Conservation (phyloP, 192 early-diverging fungal species). For the Pecoramyces ruminantium region DNA sequence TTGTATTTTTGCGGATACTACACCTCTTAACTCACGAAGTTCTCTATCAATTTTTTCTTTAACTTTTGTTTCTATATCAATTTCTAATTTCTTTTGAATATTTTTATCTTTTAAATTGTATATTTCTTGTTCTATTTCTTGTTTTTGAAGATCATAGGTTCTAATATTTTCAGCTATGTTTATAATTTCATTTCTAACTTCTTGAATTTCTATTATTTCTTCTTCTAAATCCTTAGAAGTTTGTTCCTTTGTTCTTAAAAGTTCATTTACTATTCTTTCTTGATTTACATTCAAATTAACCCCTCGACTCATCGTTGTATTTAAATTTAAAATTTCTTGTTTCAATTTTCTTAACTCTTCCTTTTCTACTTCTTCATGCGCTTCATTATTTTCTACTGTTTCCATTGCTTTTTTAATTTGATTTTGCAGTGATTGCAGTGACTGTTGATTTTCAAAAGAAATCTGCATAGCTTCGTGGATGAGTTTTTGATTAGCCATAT, state of each 20-base stretch:
- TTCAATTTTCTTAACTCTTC: slow-evolving; percentile 29
- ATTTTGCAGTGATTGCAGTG: slow-evolving; percentile 17
- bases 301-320: slow-evolving; percentile 30
- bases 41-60: slow-evolving; percentile 42
- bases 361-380: slow-evolving; percentile 25
- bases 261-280: slow-evolving; percentile 32
- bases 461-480: background rate
- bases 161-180: slow-evolving; percentile 31
- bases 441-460: slow-evolving; percentile 13
- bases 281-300: slow-evolving; percentile 34
- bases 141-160: slow-evolving; percentile 22
- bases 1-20: slow-evolving; percentile 37
- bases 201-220: slow-evolving; percentile 36
- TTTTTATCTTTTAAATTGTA: slow-evolving; percentile 33
- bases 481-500: background rate
- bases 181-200: slow-evolving; percentile 19
- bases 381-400: slow-evolving; percentile 14
- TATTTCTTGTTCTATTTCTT: slow-evolving; percentile 33
- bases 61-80: slow-evolving; percentile 31
- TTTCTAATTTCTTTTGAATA: slow-evolving; percentile 32
- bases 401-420: slow-evolving; percentile 28
- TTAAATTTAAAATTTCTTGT: slow-evolving; percentile 23
- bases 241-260: slow-evolving; percentile 32
- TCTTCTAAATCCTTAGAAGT: slow-evolving; percentile 26
- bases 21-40: slow-evolving; percentile 29